These are phyloP conservation scores for Lactifluus echinatus DNA, from an alignment of 768 basidiomycete species.

Conservation along the genomic window DNA sequence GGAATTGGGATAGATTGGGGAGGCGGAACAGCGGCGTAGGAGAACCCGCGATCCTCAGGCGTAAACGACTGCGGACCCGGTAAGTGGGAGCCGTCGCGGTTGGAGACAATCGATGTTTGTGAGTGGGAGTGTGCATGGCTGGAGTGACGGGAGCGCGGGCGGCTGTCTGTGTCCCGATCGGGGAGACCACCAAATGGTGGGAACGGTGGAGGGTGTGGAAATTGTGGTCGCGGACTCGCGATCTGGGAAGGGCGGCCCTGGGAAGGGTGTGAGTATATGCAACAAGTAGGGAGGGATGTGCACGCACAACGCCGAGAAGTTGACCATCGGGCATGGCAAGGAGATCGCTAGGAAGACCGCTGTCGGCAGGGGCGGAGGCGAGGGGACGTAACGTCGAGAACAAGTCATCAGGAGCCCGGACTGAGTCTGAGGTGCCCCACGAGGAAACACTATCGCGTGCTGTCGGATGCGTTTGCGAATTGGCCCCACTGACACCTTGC, in stretches of 20 bases:
- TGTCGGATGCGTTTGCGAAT: neutral
- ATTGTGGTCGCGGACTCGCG: constrained; percentile 11
- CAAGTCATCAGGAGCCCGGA: neutral
- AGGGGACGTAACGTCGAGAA: constrained; percentile 9
- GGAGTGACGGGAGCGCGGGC: constrained; percentile 3
- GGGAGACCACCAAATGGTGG: neutral
- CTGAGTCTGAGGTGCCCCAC: constrained; percentile 9
- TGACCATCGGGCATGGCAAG: constrained; percentile 5
- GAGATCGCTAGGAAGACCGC: constrained; percentile 1
- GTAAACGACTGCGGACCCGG: neutral
- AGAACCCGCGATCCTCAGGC: constrained; percentile 10
- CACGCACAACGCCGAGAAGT: constrained; percentile 15
- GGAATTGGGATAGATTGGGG: neutral
- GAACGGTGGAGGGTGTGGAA: neutral
- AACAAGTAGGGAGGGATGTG: neutral
- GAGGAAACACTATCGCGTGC: constrained; percentile 11
- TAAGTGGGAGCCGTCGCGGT: neutral
- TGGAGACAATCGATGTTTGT: neutral
- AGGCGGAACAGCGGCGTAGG: constrained; percentile 4
- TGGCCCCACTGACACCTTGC: neutral
- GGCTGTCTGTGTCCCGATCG: neutral
- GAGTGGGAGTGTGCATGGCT: constrained; percentile 2
- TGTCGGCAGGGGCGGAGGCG: neutral
- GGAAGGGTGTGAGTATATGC: neutral
- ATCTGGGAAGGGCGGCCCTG: constrained; percentile 10